Base-by-base conservation (phyloP, 192 early-diverging fungal genomes). In the Backusella tarrabulga region DNA sequence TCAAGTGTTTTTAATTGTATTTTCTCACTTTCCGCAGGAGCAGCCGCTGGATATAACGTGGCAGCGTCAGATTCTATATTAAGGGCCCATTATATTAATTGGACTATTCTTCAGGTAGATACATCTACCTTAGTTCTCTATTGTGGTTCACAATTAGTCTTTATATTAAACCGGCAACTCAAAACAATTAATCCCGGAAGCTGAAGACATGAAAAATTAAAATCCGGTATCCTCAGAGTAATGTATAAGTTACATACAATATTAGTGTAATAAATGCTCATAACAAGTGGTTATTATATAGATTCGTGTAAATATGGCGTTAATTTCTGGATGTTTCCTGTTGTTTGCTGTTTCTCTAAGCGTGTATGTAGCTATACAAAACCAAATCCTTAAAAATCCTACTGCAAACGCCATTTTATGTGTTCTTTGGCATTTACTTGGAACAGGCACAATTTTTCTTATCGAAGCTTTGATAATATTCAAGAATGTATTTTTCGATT, bases 311-410 rank as follows among this genome's bases (percentile, higher is more conserved):
- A 50, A 73, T 3, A 68, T 80, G 6, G 32, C 17, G 1, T 76
- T 80, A 54, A 67, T 76, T 19, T 50, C 71, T 40, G 54, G 68
- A 36, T 76, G 79, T 15, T 42, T 80, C 11, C 42, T 60, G 5
- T 21, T 38, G 6, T 80, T 80, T 68, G 74, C 79, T 6, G 5
- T 69, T 36, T 73, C 76, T 23, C 32, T 32, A 32, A 32, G 72
- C 73, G 23, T 46, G 76, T 35, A 75, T 80, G 79, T 70, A 76
- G 68, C 56, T 26, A 35, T 80, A 17, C 71, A 75, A 11, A 14
- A 73, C 41, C 21, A 34, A n/a, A 73, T 73, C 34, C 70, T 76
- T 34, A 68, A 44, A 40, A 80, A 66, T 17, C 23, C 34, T 19
- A 26, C 67, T 0, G 75, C 71, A 34, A 75, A 38, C n/a, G 11